Percentiles rank a stretch among this genome's conserved stretches.
Evolutionary conservation across 2,329 filamentous ascomycete species (phyloP).

Genomic region (Plenodomus tracheiphilus): DNA sequence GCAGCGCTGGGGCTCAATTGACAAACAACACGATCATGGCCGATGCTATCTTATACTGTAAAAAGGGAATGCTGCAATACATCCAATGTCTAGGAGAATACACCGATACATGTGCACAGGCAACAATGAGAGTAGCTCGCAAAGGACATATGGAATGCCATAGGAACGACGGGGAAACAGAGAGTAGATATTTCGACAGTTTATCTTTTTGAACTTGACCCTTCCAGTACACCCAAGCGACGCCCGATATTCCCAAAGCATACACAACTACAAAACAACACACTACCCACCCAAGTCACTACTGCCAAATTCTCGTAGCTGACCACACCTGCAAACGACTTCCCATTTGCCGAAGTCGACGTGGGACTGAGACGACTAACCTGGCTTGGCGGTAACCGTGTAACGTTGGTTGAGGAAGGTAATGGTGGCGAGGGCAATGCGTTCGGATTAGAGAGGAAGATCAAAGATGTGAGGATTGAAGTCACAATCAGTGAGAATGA

Average conservation of each 20-base stretch:
- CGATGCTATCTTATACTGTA: too few species aligned
- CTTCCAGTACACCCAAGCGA: slow-evolving; percentile 60
- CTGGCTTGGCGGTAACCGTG: slow-evolving; percentile 15
- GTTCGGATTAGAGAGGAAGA: slow-evolving; percentile 76
- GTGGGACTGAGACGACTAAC: slow-evolving; percentile 2
- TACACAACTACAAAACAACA: slow-evolving; percentile 91
- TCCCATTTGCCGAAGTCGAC: slow-evolving; percentile 6
- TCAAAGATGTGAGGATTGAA: slow-evolving; percentile 70
- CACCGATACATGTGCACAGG: too few species aligned
- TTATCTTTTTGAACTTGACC: slow-evolving; percentile 16
- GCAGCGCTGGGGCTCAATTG: too few species aligned
- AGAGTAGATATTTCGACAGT: too few species aligned
- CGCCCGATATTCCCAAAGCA: slow-evolving; percentile 97
- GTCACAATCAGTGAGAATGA: slow-evolving; percentile 76
- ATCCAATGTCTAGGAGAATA: too few species aligned
- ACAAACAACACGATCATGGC: too few species aligned
- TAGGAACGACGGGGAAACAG: too few species aligned
- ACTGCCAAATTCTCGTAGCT: slow-evolving; percentile 69
- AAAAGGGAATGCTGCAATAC: too few species aligned
- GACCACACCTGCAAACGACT: slow-evolving; percentile 57
- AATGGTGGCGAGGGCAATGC: slow-evolving; percentile 63
- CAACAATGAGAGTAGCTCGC: too few species aligned
- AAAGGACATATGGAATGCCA: too few species aligned
- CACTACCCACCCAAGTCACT: slow-evolving; percentile 87
- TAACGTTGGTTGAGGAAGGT: slow-evolving; percentile 28